Percentiles rank a stretch among this genome's conserved stretches.
These are phyloP conservation scores for Halophytophthora batemanensis DNA, from an alignment of 352 stramenopile genomes.

Conservation along the genomic window DNA sequence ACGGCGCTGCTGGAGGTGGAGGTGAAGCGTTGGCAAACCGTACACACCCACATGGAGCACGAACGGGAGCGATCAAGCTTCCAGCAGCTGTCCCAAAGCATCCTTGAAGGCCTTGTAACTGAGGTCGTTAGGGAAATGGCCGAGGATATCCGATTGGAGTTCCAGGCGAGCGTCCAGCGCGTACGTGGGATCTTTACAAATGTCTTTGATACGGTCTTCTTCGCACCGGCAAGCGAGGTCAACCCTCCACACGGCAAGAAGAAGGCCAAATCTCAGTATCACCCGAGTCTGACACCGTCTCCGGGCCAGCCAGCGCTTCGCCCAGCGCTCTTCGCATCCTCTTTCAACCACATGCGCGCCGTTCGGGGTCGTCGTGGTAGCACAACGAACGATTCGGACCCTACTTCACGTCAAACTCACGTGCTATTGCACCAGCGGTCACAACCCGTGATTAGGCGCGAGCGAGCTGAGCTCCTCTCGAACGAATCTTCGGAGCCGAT, in stretches of 20 bases:
- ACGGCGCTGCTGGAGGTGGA: slow-evolving; percentile 27
- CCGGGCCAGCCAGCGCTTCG: slow-evolving; percentile 5
- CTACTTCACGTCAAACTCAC: background rate
- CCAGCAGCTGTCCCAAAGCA: background rate
- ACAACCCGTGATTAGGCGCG: slow-evolving; percentile 4
- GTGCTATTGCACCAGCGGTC: slow-evolving; percentile 9
- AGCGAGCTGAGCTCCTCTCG: no score
- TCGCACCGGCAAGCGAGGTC: slow-evolving; percentile 7
- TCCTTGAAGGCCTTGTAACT: slow-evolving; percentile 21
- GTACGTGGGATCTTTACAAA: slow-evolving; percentile 17
- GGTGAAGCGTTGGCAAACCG: slow-evolving; percentile 23
- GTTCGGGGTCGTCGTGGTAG: slow-evolving; percentile 5
- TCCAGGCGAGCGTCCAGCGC: slow-evolving; percentile 19
- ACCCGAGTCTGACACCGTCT: background rate
- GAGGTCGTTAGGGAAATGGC: slow-evolving; percentile 35
- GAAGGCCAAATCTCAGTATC: slow-evolving; percentile 1
- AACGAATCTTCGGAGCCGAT: background rate
- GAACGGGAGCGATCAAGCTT: slow-evolving; percentile 14
- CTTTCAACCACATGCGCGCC: slow-evolving; percentile 13
- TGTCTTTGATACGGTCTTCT: slow-evolving; percentile 22
- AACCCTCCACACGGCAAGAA: slow-evolving; percentile 9
- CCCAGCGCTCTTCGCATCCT: slow-evolving; percentile 24
- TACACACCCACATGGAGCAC: slow-evolving; percentile 17
- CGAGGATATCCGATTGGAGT: slow-evolving; percentile 34
- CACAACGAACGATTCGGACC: slow-evolving; percentile 4